Conservation (phyloP, 208 protist genomes). For the Vickermania spadyakhi region DNA sequence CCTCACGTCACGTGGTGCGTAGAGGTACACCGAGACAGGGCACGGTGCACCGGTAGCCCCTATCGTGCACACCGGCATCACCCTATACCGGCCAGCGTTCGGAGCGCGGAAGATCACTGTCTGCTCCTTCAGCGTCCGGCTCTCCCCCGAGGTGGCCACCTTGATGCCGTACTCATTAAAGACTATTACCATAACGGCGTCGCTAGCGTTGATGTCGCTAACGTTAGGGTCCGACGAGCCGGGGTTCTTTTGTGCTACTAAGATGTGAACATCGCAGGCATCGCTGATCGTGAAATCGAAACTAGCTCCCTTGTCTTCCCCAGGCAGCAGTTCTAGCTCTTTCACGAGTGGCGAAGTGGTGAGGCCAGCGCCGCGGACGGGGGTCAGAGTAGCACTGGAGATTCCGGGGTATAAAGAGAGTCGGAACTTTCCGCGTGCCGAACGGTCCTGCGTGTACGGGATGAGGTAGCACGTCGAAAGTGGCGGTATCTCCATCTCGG, state of each 20-base stretch:
- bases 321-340: conserved; percentile 17
- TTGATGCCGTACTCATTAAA: conserved; percentile 72
- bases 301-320: conserved; percentile 19
- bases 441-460: conserved; percentile 72
- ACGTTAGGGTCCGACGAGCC: conserved; percentile 17
- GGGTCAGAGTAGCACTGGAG: conserved; percentile 64
- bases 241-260: conserved; percentile 53
- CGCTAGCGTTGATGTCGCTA: conserved; percentile 47
- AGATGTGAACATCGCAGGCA: conserved; percentile 68
- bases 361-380: conserved; percentile 53
- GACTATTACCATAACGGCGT: conserved; percentile 39
- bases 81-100: conserved; percentile 53
- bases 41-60: conserved; percentile 14
- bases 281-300: conserved; percentile 64
- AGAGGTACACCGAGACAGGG: conserved; percentile 39
- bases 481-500: conserved; percentile 65
- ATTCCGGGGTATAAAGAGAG: conserved; percentile 81
- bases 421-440: conserved; percentile 46
- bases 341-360: conserved; percentile 23
- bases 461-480: conserved; percentile 71
- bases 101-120: conserved; percentile 57
- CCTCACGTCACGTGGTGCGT: conserved; percentile 31
- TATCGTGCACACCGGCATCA: conserved; percentile 31
- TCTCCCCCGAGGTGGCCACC: conserved; percentile 42
- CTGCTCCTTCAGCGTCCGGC: conserved; percentile 62